phyloP scores from a whole-genome alignment of 2,329 filamentous ascomycete species.

The Volutella citrinella region DNA sequence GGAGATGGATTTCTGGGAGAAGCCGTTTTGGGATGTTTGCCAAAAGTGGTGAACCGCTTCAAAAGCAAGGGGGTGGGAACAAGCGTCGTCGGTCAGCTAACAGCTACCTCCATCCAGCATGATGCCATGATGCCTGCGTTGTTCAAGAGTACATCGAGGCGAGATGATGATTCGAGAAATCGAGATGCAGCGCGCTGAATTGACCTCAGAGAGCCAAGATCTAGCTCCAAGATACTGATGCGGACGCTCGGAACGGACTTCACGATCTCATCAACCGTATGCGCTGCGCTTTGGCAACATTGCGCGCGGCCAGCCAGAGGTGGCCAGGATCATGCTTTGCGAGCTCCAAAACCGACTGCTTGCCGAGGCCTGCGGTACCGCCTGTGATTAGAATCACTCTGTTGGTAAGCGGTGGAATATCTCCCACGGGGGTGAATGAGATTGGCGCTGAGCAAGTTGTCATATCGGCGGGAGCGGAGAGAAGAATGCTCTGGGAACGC shows the following conservation, averaged over 20 bases:
- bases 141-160: conserved; percentile 41
- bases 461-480: no score
- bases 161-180: conserved; percentile 29
- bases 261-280: conserved; percentile 34
- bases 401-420: conserved; percentile 65
- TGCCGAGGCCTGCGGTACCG: conserved; percentile 63
- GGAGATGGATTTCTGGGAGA: no score
- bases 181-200: conserved; percentile 36
- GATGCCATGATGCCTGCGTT: conserved; percentile 25
- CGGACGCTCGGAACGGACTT: conserved; percentile 14
- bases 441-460: no score
- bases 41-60: no score
- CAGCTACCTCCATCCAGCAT: no score
- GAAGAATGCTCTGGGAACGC: no score
- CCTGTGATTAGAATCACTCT: conserved; percentile 83
- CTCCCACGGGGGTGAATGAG: conserved; percentile 23
- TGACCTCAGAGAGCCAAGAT: conserved; percentile 43
- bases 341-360: conserved; percentile 10
- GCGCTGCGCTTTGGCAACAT: conserved; percentile 33
- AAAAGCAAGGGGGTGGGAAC: no score
- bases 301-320: conserved; percentile 26
- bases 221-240: conserved; percentile 37
- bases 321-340: conserved; percentile 6
- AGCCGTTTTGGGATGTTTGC: no score
- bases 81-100: no score